Evolutionary conservation across 2,329 filamentous ascomycete genomes (phyloP).

Genomic region (Arthrocladium fulminans): DNA sequence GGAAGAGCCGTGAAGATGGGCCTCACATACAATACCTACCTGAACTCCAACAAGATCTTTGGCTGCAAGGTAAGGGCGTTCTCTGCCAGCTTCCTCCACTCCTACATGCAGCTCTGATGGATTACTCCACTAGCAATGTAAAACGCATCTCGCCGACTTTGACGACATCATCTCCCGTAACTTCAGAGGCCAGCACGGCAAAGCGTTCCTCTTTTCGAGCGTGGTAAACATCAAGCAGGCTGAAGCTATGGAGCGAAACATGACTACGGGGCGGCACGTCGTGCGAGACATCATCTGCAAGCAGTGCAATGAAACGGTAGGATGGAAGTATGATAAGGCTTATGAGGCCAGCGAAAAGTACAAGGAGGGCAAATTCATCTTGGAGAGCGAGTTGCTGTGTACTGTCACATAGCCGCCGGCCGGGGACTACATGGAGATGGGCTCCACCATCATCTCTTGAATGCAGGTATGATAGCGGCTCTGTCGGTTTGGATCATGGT

Average conservation of each 20-base stretch:
- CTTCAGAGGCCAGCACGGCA: constrained; percentile 96
- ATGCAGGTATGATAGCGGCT: no score
- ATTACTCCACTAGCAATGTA: constrained; percentile 55
- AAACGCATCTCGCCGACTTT: constrained; percentile 88
- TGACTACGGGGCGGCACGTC: constrained; percentile 93
- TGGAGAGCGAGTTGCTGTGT: constrained; percentile 21
- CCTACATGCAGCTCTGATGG: constrained; percentile 1
- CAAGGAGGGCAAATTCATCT: constrained; percentile 95
- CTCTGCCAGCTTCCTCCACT: background rate
- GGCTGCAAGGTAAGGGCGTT: constrained; percentile 56
- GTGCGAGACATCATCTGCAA: constrained; percentile 88
- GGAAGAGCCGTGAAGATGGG: constrained; percentile 51
- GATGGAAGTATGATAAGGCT: constrained; percentile 98
- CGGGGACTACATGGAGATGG: no score
- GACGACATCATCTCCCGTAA: constrained; percentile 97
- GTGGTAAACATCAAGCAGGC: constrained; percentile 82
- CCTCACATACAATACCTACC: constrained; percentile 83
- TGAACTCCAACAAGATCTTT: constrained; percentile 78
- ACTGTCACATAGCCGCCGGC: constrained; percentile 15
- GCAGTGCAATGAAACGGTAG: constrained; percentile 85
- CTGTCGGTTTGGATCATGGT: background rate
- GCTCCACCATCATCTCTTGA: no score
- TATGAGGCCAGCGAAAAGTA: constrained; percentile 91
- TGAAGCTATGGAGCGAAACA: constrained; percentile 86
- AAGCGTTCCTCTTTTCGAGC: constrained; percentile 89